These are phyloP conservation scores for Kalmusia sp. DNA, from an alignment of 2,329 filamentous ascomycete genomes.

Conservation along the genomic window DNA sequence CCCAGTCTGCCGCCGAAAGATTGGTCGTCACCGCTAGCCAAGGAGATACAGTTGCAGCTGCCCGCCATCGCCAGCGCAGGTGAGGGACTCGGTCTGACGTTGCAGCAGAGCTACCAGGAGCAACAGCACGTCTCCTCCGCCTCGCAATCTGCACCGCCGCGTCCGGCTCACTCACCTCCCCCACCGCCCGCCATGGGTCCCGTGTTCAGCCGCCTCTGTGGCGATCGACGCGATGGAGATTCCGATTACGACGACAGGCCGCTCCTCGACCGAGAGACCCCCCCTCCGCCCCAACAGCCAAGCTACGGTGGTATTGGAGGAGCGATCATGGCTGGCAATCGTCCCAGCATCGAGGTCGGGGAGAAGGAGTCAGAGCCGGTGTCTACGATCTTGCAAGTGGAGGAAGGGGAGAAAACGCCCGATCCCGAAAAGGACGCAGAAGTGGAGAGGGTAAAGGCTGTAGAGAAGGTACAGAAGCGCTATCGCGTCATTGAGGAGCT, in stretches of 20 bases:
- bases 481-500: conserved; percentile 89
- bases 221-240: neutral
- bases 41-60: conserved; percentile 34
- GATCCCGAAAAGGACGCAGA: conserved; percentile 18
- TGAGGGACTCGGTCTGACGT: conserved; percentile 53
- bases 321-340: neutral
- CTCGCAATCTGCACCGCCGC: conserved; percentile 45
- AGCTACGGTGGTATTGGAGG: neutral
- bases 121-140: conserved; percentile 32
- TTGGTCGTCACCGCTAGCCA: conserved; percentile 30
- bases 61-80: conserved; percentile 48
- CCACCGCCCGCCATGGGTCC: conserved; percentile 43
- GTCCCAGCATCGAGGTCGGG: neutral
- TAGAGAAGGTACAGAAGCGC: conserved; percentile 70
- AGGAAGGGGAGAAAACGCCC: neutral
- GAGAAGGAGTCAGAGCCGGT: neutral
- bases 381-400: neutral
- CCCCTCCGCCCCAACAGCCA: neutral
- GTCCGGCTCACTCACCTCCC: conserved; percentile 56
- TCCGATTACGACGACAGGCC: neutral
- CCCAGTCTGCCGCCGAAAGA: conserved; percentile 35
- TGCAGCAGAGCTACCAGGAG: conserved; percentile 41
- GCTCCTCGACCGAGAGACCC: neutral
- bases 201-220: neutral
- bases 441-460: conserved; percentile 28